Conservation (phyloP, 1,284 basidiomycete genomes). For the Megacollybia platyphylla region DNA sequence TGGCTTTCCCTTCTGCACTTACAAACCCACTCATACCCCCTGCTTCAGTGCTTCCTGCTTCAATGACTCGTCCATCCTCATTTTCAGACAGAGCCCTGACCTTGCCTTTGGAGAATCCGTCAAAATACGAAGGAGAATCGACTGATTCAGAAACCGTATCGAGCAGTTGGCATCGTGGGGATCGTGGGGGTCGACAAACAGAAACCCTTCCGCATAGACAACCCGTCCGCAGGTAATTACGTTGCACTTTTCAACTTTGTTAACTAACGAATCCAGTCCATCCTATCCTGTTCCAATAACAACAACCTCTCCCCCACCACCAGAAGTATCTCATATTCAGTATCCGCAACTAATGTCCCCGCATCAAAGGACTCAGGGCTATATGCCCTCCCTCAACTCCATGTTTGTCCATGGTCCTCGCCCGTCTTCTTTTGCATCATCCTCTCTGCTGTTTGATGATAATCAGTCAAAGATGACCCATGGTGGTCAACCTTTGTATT, state of each 20-base stretch:
- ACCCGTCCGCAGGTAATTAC: constrained; percentile 16
- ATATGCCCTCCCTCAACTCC: constrained; percentile 29
- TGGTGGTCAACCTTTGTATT: constrained; percentile 12
- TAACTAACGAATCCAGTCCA: constrained; percentile 5
- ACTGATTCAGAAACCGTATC: constrained; percentile 27
- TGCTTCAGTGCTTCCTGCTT: constrained; percentile 7
- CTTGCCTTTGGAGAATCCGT: constrained; percentile 29
- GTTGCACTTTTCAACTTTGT: neutral
- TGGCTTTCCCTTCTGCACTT: neutral
- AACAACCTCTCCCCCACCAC: constrained; percentile 46
- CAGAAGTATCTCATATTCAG: constrained; percentile 24
- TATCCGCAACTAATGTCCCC: constrained; percentile 58
- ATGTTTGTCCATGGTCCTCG: constrained; percentile 20
- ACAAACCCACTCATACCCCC: constrained; percentile 5
- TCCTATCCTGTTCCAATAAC: constrained; percentile 35
- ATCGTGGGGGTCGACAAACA: constrained; percentile 10
- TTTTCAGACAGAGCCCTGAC: constrained; percentile 8
- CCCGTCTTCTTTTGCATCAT: constrained; percentile 6
- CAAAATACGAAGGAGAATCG: constrained; percentile 26
- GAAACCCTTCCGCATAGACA: constrained; percentile 10
- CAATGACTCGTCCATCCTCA: constrained; percentile 10
- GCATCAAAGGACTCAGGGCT: constrained; percentile 60
- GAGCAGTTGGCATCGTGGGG: constrained; percentile 10
- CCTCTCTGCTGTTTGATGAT: constrained; percentile 12
- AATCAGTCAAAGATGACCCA: neutral